Evolutionary conservation across 495 filamentous ascomycete species (phyloP), one percentile per base, ranked within the genome.

Genomic region (Diplogelasinospora grovesii): DNA sequence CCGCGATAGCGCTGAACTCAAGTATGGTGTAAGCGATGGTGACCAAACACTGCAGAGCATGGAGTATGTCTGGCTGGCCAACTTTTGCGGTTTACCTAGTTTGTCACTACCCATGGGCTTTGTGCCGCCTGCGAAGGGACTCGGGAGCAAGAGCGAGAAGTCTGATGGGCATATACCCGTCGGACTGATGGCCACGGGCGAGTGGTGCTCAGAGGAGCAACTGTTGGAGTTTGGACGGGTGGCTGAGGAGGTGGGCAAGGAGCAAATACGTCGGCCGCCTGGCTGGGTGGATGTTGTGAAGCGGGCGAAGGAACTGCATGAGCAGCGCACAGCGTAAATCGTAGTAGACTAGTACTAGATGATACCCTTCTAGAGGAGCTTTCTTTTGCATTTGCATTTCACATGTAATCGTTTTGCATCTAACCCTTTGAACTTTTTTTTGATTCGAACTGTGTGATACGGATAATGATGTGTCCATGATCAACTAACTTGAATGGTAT

Each of bases 61-160:
- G 87, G 80, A 83, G 61, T 94, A 86, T 61, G 81, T 82, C 11
- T 93, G 82, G 77, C 45, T 94, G 49, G 85, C 83, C 8, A 94
- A 94, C 56, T 89, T 93, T 51, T 77, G 69, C 9, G 87, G 87
- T 0, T 70, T 79, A 49, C 87, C 87, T 0, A 73, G 79, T 13
- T 71, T 94, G 18, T 78, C 54, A 29, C 68, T 81, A 34, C 87
- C 87, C 0, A 81, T 77, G 2, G 88, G 85, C 1, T 87, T 82
- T 59, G 71, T 67, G 14, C 51, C 27, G 45, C 44, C 46, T 30
- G 45, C 8, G 23, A 38, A 19, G 43, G 40, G 20, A 8, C 59
- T 63, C 14, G 59, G 54, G 15, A 55, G 46, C 11, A 34, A 39
- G n/a, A 14, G 43, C 19, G 41, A 41, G 29, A 52, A 56, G 16